Evolutionary conservation across 208 protist genomes (phyloP).

Genomic region (Novymonas esmeraldas): DNA sequence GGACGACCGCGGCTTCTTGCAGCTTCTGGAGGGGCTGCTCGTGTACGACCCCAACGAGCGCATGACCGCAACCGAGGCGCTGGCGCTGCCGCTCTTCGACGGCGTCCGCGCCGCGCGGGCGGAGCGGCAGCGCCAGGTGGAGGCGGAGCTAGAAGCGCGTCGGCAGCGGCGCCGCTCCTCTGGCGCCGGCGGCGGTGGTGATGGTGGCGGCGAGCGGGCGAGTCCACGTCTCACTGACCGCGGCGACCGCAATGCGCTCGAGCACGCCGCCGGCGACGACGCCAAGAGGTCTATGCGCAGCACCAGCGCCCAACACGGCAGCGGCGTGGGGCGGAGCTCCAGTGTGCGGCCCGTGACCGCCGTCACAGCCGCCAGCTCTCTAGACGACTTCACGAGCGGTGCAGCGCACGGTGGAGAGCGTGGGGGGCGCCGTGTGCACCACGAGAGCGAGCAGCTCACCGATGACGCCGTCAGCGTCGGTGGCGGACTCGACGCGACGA

Average conservation of each 20-base stretch:
- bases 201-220: neutral
- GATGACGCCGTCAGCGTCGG: too few relatives aligned
- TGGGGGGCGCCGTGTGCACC: too few relatives aligned
- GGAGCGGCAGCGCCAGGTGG: slow-evolving; percentile 4
- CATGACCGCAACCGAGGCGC: slow-evolving; percentile 64
- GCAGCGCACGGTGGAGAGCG: too few relatives aligned
- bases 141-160: slow-evolving; percentile 5
- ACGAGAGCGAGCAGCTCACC: too few relatives aligned
- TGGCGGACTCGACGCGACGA: too few relatives aligned
- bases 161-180: slow-evolving; percentile 4
- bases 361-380: neutral
- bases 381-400: too few relatives aligned
- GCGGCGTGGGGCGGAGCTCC: neutral
- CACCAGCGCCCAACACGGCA: neutral
- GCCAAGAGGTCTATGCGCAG: neutral
- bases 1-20: slow-evolving; percentile 59
- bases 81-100: slow-evolving; percentile 73
- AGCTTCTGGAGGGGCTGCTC: slow-evolving; percentile 66
- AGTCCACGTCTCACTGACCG: slow-evolving; percentile 6
- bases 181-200: neutral
- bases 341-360: neutral
- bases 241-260: slow-evolving; percentile 10
- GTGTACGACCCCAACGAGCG: slow-evolving; percentile 73
- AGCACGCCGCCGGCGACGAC: neutral
- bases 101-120: neutral